phyloP scores from a whole-genome alignment of 2,329 filamentous ascomycete species.

The Periconia sp. region DNA sequence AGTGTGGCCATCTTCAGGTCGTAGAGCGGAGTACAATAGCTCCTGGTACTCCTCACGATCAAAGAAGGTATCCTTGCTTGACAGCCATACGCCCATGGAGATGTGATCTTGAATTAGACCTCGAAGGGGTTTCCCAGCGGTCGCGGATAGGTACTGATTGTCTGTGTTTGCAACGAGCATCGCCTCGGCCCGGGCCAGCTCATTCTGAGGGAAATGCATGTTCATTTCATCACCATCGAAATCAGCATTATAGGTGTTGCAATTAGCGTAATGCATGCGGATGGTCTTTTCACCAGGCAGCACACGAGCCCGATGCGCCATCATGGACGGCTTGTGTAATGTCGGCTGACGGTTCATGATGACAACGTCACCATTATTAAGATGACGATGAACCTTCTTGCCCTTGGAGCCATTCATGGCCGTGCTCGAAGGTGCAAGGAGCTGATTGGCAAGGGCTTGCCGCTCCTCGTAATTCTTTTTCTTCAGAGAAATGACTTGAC shows the following conservation, averaged over 20 bases:
- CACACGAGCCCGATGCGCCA: conserved; percentile 94
- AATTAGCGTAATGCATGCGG: conserved; percentile 99
- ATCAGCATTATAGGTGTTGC: conserved; percentile 99
- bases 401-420: conserved; percentile 77
- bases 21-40: conserved; percentile 86
- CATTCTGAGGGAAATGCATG: conserved; percentile 99
- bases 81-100: conserved; percentile 89
- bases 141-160: conserved; percentile 94
- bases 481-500: conserved; percentile 85
- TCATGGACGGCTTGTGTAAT: conserved; percentile 97
- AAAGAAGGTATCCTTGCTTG: conserved; percentile 91
- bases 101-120: conserved; percentile 99
- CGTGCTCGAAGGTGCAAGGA: conserved; percentile 82
- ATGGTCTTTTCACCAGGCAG: conserved; percentile 95
- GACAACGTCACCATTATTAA: conserved; percentile 96
- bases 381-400: conserved; percentile 95
- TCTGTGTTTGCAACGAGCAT: conserved; percentile 94
- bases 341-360: conserved; percentile 99
- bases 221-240: conserved; percentile 99
- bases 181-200: conserved; percentile 90
- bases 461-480: conserved; percentile 89
- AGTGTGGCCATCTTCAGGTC: conserved; percentile 90
- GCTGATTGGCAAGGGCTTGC: conserved; percentile 86
- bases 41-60: conserved; percentile 88
- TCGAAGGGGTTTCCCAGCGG: conserved; percentile 88